phyloP scores from a whole-genome alignment of 2,329 filamentous ascomycete species.

The Penicillium sp. region DNA sequence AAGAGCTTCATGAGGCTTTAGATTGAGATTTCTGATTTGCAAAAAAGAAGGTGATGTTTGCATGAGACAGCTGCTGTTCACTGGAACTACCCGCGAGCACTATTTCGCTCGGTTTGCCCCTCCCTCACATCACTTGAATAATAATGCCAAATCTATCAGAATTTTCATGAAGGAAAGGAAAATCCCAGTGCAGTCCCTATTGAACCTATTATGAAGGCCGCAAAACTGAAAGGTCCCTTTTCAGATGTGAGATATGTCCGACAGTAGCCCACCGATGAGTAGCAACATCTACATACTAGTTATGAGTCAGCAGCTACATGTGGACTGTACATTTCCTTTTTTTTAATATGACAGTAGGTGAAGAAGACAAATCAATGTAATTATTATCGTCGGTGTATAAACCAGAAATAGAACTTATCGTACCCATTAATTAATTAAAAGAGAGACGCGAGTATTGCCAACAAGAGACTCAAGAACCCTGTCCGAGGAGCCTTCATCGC shows the following conservation, averaged over 20 bases:
- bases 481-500: not conserved
- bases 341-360: not conserved
- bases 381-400: not conserved
- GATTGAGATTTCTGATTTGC: not conserved
- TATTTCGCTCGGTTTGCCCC: no score
- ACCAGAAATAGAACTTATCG: not conserved
- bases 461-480: conserved; percentile 9
- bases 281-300: no score
- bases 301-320: not conserved
- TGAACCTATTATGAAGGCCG: no score
- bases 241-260: no score
- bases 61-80: not conserved
- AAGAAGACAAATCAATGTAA: not conserved
- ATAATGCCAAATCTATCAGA: no score
- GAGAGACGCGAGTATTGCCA: conserved; percentile 8
- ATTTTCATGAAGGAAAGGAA: no score
- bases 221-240: no score
- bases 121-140: no score
- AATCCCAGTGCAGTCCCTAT: no score
- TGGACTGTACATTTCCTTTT: not conserved
- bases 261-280: no score
- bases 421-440: conserved; percentile 3
- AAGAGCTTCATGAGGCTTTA: not conserved
- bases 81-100: not conserved
- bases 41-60: not conserved